These are phyloP conservation scores for Calocera viscosa DNA, from an alignment of 768 basidiomycete species.

Conservation along the genomic window DNA sequence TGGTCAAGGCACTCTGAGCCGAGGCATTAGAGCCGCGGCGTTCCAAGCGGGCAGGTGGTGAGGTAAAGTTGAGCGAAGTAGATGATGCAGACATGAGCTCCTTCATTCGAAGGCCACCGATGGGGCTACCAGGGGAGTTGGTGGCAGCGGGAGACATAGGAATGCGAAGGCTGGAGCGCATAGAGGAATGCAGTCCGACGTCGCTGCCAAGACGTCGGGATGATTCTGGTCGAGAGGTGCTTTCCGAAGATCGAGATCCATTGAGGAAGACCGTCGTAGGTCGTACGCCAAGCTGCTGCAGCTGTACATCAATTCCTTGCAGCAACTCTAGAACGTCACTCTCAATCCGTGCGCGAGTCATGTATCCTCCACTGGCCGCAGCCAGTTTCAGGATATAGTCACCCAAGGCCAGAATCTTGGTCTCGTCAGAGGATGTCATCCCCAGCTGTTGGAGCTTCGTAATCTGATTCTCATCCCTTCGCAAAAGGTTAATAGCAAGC, in stretches of 20 bases:
- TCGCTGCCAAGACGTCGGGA: neutral
- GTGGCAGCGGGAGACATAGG: neutral
- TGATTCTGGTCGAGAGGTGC: slow-evolving; percentile 26
- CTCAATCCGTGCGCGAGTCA: slow-evolving; percentile 47
- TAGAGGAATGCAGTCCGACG: neutral
- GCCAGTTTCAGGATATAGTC: slow-evolving; percentile 82
- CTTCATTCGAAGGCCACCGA: neutral
- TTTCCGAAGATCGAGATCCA: slow-evolving; percentile 24
- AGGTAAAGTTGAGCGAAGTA: neutral
- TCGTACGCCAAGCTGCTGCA: slow-evolving; percentile 78
- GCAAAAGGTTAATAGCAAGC: neutral
- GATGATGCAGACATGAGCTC: slow-evolving; percentile 4
- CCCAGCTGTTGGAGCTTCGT: slow-evolving; percentile 75
- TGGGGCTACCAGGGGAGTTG: neutral
- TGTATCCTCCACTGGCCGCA: slow-evolving; percentile 61
- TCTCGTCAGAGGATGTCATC: slow-evolving; percentile 69
- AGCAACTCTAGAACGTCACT: slow-evolving; percentile 41
- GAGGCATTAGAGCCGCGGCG: neutral
- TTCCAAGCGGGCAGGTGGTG: neutral
- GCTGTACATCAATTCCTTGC: slow-evolving; percentile 53
- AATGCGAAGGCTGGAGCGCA: neutral
- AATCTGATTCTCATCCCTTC: slow-evolving; percentile 66
- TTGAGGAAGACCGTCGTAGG: slow-evolving; percentile 86
- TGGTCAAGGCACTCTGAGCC: neutral
- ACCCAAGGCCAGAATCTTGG: slow-evolving; percentile 73